Percentiles rank a stretch among this genome's conserved stretches.
Evolutionary conservation across 805 yeast genomes (phyloP).

Genomic region (Yamadazyma olivae): DNA sequence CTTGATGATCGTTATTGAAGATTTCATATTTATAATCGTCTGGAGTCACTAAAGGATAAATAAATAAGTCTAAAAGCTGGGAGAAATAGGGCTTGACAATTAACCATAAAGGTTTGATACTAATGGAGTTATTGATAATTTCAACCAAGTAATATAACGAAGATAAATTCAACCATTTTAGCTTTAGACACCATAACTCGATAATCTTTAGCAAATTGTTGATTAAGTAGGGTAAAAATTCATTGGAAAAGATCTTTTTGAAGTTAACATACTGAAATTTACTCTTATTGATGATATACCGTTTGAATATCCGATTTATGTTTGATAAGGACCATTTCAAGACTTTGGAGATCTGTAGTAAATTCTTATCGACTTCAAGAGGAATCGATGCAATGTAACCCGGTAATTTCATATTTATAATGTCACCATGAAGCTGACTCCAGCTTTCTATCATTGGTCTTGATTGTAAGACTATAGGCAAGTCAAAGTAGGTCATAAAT

Average conservation of each 20-base stretch:
- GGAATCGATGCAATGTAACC: slow-evolving; percentile 45
- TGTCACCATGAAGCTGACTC: slow-evolving; percentile 72
- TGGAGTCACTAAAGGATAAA: slow-evolving; percentile 75
- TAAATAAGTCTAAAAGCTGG: slow-evolving; percentile 63
- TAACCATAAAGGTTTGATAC: slow-evolving; percentile 57
- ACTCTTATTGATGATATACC: slow-evolving; percentile 57
- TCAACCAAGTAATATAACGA: slow-evolving; percentile 59
- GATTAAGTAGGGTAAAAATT: slow-evolving; percentile 73
- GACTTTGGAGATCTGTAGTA: slow-evolving; percentile 71
- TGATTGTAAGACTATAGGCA: slow-evolving; percentile 61
- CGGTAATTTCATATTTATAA: slow-evolving; percentile 62
- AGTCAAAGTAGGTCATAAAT: slow-evolving; percentile 67
- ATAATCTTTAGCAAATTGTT: slow-evolving; percentile 61
- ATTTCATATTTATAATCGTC: slow-evolving; percentile 63
- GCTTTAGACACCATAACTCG: slow-evolving; percentile 66
- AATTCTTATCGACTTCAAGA: slow-evolving; percentile 34
- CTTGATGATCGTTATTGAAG: slow-evolving; percentile 85
- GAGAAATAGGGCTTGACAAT: slow-evolving; percentile 63
- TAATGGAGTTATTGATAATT: too few relatives aligned
- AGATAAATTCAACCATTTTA: slow-evolving; percentile 67
- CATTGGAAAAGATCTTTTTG: slow-evolving; percentile 47
- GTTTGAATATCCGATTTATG: slow-evolving; percentile 62
- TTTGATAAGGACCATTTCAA: slow-evolving; percentile 83
- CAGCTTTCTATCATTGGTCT: slow-evolving; percentile 55
- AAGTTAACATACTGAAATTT: slow-evolving; percentile 61